Percentiles rank a stretch among this genome's conserved stretches.
Conservation (phyloP, 2,329 filamentous ascomycete genomes). For the Trichothecium sympodiale region DNA sequence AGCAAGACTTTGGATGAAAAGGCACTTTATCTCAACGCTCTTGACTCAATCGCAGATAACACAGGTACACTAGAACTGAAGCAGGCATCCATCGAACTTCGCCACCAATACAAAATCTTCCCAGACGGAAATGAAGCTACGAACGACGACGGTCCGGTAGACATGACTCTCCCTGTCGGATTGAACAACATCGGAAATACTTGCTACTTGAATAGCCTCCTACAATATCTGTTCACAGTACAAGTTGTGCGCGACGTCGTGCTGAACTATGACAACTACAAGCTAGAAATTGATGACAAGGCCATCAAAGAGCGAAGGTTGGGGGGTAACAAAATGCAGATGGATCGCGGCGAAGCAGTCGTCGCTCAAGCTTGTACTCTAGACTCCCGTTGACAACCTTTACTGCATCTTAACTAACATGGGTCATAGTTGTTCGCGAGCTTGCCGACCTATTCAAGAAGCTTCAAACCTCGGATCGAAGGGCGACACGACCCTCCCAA, state of each 20-base stretch:
- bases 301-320: constrained; percentile 58
- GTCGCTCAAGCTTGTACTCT: constrained; percentile 59
- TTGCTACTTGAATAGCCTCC: constrained; percentile 91
- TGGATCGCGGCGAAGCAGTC: constrained; percentile 46
- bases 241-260: constrained; percentile 72
- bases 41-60: constrained; percentile 22
- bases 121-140: constrained; percentile 2
- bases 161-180: constrained; percentile 63
- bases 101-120: constrained; percentile 7
- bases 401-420: constrained; percentile 26
- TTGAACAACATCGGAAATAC: constrained; percentile 93
- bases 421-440: constrained; percentile 59
- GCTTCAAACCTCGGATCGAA: constrained; percentile 52
- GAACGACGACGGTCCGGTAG: constrained; percentile 10
- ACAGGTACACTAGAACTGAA: constrained; percentile 16
- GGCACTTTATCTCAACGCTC: constrained; percentile 20
- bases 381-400: background rate
- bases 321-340: constrained; percentile 49
- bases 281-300: constrained; percentile 55
- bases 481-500: constrained; percentile 59
- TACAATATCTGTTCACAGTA: constrained; percentile 92
- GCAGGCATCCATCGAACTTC: constrained; percentile 14
- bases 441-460: constrained; percentile 59
- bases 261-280: constrained; percentile 60
- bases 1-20: constrained; percentile 17